Conservation (phyloP, 108 stramenopile species). For the Nannochloropsis salina region DNA sequence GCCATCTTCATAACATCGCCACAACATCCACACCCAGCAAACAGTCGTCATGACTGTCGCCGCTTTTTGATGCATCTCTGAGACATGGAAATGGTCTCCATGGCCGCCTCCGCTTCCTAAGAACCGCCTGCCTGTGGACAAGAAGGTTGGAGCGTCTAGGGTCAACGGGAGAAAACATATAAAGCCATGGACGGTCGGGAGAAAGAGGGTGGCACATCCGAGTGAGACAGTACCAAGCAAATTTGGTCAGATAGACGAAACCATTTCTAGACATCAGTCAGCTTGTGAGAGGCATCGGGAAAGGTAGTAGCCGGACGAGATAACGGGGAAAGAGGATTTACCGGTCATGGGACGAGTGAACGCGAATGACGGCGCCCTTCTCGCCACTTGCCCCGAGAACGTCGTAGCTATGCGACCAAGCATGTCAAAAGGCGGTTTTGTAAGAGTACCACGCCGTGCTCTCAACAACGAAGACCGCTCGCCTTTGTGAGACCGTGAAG, state of each 20-base stretch:
- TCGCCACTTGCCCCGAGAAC: neutral
- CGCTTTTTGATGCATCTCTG: slow-evolving; percentile 14
- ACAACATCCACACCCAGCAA: neutral
- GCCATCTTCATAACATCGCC: neutral
- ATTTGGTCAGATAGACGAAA: no score
- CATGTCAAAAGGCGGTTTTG: neutral
- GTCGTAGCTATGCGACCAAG: neutral
- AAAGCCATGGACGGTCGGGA: neutral
- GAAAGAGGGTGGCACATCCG: neutral
- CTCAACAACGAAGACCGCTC: no score
- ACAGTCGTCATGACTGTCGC: slow-evolving; percentile 6
- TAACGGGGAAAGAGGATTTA: neutral
- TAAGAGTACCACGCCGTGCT: neutral
- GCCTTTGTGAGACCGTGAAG: no score
- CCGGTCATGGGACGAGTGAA: neutral
- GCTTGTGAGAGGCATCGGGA: no score
- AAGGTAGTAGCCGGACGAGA: neutral
- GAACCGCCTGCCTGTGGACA: neutral
- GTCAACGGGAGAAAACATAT: neutral
- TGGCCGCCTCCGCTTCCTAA: neutral
- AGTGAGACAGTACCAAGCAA: neutral
- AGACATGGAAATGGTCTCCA: neutral
- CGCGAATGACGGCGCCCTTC: neutral
- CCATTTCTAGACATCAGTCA: no score
- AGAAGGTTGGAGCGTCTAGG: neutral